Conservation (phyloP, 2,329 filamentous ascomycete species). For the Trichoderma sp. region DNA sequence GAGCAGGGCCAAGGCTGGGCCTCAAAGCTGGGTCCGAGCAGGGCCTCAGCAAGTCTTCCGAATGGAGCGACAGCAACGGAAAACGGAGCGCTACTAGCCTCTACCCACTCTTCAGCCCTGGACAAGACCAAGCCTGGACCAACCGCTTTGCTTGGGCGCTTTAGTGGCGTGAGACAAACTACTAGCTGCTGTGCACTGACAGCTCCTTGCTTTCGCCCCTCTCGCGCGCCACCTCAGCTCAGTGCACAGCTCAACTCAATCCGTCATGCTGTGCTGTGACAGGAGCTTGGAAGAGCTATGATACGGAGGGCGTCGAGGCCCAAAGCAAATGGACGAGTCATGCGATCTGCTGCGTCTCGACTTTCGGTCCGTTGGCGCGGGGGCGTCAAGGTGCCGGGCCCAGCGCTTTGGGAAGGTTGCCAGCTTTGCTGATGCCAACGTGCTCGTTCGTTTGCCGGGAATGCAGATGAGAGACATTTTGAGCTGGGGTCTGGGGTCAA, state of each 20-base stretch:
- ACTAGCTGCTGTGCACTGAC: constrained; percentile 21
- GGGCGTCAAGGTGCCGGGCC: neutral
- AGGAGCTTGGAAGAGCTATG: neutral
- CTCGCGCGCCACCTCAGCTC: constrained; percentile 15
- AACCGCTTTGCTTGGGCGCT: constrained; percentile 1
- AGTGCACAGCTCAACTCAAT: neutral
- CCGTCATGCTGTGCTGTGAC: neutral
- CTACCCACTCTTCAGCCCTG: constrained; percentile 18
- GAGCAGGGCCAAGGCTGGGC: neutral
- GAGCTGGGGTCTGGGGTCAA: constrained; percentile 10
- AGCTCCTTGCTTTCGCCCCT: constrained; percentile 17
- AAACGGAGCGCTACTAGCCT: neutral
- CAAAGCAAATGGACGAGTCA: neutral
- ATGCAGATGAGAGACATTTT: constrained; percentile 8
- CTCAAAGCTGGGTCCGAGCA: neutral
- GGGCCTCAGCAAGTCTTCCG: constrained; percentile 7
- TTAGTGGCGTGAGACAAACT: constrained; percentile 19
- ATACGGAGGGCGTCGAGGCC: neutral
- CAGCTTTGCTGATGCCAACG: neutral
- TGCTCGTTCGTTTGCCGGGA: neutral
- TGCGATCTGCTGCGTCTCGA: neutral
- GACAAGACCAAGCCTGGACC: constrained; percentile 3
- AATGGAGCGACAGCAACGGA: constrained; percentile 10
- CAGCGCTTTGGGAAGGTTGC: neutral
- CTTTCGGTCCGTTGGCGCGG: constrained; percentile 13